Evolutionary conservation across 2,329 filamentous ascomycete species (phyloP), one percentile per base, ranked within the genome.

Genomic region (Elsinoe fawcettii): DNA sequence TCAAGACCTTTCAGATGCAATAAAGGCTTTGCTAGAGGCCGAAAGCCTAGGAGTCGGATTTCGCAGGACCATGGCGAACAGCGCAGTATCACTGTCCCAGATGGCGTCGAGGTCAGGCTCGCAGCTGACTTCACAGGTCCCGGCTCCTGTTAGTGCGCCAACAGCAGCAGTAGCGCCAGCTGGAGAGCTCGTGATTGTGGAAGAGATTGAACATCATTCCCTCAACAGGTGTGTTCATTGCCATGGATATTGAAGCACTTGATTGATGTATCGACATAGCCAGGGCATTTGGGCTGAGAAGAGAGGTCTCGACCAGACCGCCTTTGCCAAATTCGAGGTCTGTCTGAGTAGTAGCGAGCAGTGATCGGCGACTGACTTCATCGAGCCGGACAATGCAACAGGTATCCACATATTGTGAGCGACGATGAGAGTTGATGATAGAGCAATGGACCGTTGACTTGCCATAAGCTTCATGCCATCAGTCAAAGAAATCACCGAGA

Each of bases 381-480:
- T 22, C 20, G 4, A 46, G 41, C 41, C 41, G 18, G 25, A 18
- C 1, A 22, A 32, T 32, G 46, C 46, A 9, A 25, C 25, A 34
- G 46, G 46, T 34, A 25, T 51, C 12, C 30, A 54, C 32, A 25
- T 54, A 16, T 54, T 54, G 51, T 54, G 20, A 27, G 51, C 14
- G 34, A 25, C 18, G 11, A 18, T 25, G 5, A 5, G 27, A 9
- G 27, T 30, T 30, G 36, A 54, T 37, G 36, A 39, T 5, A 54
- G 12, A 7, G 4, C 20, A 6, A n/a, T 7, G 18, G 8, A 12
- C 20, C 9, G 11, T 11, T 39, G 14, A 41, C 20, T 27, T 11
- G 20, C 12, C n/a, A 18, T 27, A 25, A 54, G 51, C 51, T 54
- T 37, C 36, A 37, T 54, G 51, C 51, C 51, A 2, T 54, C 51